Base-by-base conservation (phyloP, 306 rosid species). In the Castanea crenata region DNA sequence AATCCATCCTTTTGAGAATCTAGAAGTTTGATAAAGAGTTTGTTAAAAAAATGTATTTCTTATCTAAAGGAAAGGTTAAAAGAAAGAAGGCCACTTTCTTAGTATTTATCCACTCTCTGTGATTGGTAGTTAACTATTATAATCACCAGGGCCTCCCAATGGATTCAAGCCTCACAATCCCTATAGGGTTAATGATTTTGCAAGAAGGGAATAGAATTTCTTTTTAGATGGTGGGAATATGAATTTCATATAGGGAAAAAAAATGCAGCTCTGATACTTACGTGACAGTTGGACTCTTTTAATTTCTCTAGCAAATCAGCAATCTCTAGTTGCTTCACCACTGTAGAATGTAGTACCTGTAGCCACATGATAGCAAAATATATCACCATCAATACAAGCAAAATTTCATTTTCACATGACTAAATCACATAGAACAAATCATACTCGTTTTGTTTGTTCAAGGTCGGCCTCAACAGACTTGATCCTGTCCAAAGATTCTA, bases 371-470 rank as follows among this genome's bases (percentile, higher is more conserved):
- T 41, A 16, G 55, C 55, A 51, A 72, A 80, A 67, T 7, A 16
- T 23, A 81, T 80, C 6, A 12, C 56, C 71, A 68, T 64, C 61
- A 59, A 34, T 35, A 55, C 52, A 69, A 79, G 61, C 71, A 69
- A 56, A 23, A 72, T 72, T 57, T 59, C 6, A 71, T 34, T 8
- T 59, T 41, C 70, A 67, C 46, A 70, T 74, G 13, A 80, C 69
- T 19, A 62, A 64, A 49, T 19, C 35, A 62, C 56, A 64, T 71
- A 52, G 74, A 57, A 54, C 75, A 80, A 81, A 55, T 67, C 92
- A 56, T 91, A 95, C 99, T 85, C 89, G 85, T 88, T 95, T 95
- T 32, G 99, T 95, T 87, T 85, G 91, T 79, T 95, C 98, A 19
- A 95, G 92, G 83, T 95, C 99, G 64, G 87, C 81, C 84, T 95